Evolutionary conservation across 305 asterid species (phyloP), one percentile per base, ranked within the genome.

Genomic region (Solanum hybrid): DNA sequence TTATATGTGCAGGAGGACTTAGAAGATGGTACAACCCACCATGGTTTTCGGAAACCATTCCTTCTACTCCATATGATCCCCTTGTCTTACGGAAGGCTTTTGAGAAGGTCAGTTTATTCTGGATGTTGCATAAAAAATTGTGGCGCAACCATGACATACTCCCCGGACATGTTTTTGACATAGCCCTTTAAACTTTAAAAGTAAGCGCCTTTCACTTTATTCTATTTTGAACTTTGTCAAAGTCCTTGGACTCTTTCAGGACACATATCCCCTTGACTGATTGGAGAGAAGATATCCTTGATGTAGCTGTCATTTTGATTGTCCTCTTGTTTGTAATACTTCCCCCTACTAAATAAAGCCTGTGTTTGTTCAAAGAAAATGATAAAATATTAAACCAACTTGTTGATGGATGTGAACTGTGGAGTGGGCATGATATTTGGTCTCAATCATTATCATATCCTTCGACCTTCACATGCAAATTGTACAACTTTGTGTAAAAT

Each of bases 1-100:
- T 90, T 90, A 89, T 93, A 88, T 86, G 89, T 84, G 88, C 96
- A 98, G 99, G 99, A 81, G 96, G 90, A 86, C 93, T 96, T 72
- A 93, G 94, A 90, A 97, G 99, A 92, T 98, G 99, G 99, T 98
- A 96, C 94, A 98, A 97, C 94, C 99, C 99, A 87, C 94, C 93
- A 85, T 98, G 99, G 99, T 96, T 89, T 89, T 89, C 93, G 17
- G 99, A 96, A 91, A 92, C 92, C 82, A 94, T 96, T 91, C 99
- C 99, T 89, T 92, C 95, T 86, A 87, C 93, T 88, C 96, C 98
- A 87, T 98, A 97, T 86, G 98, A 97, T 78, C 94, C 94, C 91
- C 93, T 95, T 88, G 94, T 94, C 92, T 91, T 98, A 90, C 96
- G 99, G 91, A 91, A 89, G 92, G 99, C 98, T 91, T 98, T 98